phyloP scores from a whole-genome alignment of 2,329 filamentous ascomycete species.

The Pseudogymnoascus verrucosus region DNA sequence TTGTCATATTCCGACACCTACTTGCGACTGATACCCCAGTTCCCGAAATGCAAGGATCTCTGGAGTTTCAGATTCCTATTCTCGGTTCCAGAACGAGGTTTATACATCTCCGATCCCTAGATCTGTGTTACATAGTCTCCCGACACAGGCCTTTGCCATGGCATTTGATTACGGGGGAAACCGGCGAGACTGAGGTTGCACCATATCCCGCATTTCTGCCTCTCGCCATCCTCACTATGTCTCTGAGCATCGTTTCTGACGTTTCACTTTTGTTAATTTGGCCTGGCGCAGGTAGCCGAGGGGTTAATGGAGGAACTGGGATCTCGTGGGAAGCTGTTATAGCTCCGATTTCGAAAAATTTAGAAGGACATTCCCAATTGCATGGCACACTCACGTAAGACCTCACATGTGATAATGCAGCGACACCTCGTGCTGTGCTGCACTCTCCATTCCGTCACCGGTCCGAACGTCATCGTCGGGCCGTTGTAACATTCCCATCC shows the following conservation, averaged over 20 bases:
- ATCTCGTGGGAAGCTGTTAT: background rate
- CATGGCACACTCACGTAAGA: background rate
- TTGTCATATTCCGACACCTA: background rate
- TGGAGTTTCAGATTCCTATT: background rate
- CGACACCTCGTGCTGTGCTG: background rate
- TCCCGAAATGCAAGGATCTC: background rate
- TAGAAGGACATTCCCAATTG: background rate
- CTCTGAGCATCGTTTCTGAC: background rate
- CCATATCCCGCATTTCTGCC: background rate
- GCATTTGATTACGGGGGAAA: background rate
- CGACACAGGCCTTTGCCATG: background rate
- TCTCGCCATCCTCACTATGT: background rate
- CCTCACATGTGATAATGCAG: background rate
- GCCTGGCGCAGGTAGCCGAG: background rate
- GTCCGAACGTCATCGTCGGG: background rate
- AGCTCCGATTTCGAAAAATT: background rate
- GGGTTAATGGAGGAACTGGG: background rate
- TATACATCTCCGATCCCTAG: constrained; percentile 1
- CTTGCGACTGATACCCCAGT: background rate
- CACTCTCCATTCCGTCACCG: background rate
- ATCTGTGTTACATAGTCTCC: background rate
- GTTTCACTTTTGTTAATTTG: background rate
- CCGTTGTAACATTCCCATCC: background rate
- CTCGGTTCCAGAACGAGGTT: background rate
- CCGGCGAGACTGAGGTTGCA: background rate